Evolutionary conservation across 352 stramenopile species (phyloP).

Genomic region (Pythium vanterpoolii): DNA sequence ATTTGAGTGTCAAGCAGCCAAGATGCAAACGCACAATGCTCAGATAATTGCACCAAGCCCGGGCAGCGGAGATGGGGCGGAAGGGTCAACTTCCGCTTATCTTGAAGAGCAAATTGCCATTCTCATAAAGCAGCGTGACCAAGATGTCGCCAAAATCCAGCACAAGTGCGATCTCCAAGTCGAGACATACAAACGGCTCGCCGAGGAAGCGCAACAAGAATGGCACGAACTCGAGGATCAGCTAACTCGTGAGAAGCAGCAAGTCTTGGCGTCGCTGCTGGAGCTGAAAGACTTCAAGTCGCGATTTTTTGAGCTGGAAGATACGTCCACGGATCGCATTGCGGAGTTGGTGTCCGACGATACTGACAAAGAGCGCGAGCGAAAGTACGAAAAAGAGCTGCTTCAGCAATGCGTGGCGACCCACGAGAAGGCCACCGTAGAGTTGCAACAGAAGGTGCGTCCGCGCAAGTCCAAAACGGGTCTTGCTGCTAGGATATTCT

Average conservation of each 20-base stretch:
- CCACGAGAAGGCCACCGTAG: slow-evolving; percentile 33
- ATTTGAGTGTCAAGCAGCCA: slow-evolving; percentile 51
- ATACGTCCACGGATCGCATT: slow-evolving; percentile 55
- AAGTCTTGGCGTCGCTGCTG: slow-evolving; percentile 47
- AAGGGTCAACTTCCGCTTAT: not conserved
- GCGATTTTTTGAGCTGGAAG: slow-evolving; percentile 60
- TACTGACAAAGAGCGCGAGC: slow-evolving; percentile 42
- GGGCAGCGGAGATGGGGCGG: not conserved
- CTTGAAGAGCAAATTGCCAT: slow-evolving; percentile 29
- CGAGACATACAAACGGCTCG: slow-evolving; percentile 58
- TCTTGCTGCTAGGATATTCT: not conserved
- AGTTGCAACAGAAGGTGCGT: slow-evolving; percentile 35
- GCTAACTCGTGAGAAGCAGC: slow-evolving; percentile 49
- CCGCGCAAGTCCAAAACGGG: not conserved
- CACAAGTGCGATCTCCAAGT: slow-evolving; percentile 55
- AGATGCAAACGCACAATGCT: slow-evolving; percentile 5
- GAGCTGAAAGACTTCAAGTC: slow-evolving; percentile 78
- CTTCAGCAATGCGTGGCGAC: slow-evolving; percentile 4
- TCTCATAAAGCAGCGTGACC: slow-evolving; percentile 39
- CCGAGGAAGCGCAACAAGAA: slow-evolving; percentile 54
- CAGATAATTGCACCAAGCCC: not conserved
- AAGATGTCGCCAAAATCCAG: slow-evolving; percentile 43
- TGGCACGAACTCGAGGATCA: slow-evolving; percentile 72
- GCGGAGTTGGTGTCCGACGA: slow-evolving; percentile 61
- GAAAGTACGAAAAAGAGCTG: slow-evolving; percentile 27